Percentiles rank a stretch among this genome's conserved stretches.
These are phyloP conservation scores for Tephrocybe sp. DNA, from an alignment of 768 basidiomycete species.

Conservation along the genomic window DNA sequence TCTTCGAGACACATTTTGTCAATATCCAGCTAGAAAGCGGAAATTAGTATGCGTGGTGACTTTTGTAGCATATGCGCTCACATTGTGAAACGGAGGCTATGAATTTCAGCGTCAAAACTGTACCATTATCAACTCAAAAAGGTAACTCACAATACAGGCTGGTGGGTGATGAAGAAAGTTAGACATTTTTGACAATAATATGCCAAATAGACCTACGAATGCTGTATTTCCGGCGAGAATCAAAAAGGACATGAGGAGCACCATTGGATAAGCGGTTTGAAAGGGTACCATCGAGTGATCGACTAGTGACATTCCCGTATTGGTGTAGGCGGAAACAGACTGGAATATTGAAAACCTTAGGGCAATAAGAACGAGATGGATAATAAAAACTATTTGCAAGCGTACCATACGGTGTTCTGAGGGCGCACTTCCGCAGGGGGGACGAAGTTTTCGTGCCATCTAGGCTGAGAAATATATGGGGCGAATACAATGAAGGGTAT, in stretches of 20 bases:
- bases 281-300: slow-evolving; percentile 94
- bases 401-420: slow-evolving; percentile 64
- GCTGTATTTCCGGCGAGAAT: slow-evolving; percentile 92
- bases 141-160: slow-evolving; percentile 82
- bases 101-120: not conserved
- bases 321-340: slow-evolving; percentile 82
- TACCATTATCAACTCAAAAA: not conserved
- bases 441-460: slow-evolving; percentile 60
- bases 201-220: slow-evolving; percentile 60
- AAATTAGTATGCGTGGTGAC: slow-evolving; percentile 3
- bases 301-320: slow-evolving; percentile 82
- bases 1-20: slow-evolving; percentile 54
- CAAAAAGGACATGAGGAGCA: slow-evolving; percentile 64
- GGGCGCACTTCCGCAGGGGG: slow-evolving; percentile 55
- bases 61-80: slow-evolving; percentile 34
- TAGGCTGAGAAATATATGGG: slow-evolving; percentile 66
- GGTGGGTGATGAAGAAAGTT: slow-evolving; percentile 7
- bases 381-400: not conserved
- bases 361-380: not conserved
- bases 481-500: slow-evolving; percentile 70
- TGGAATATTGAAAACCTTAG: slow-evolving; percentile 84
- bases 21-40: slow-evolving; percentile 61
- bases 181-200: not conserved
- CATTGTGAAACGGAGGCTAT: slow-evolving; percentile 81
- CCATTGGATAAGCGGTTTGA: slow-evolving; percentile 80